These are phyloP conservation scores for Aspergillus homomorphus DNA, from an alignment of 495 filamentous ascomycete species.

Conservation along the genomic window DNA sequence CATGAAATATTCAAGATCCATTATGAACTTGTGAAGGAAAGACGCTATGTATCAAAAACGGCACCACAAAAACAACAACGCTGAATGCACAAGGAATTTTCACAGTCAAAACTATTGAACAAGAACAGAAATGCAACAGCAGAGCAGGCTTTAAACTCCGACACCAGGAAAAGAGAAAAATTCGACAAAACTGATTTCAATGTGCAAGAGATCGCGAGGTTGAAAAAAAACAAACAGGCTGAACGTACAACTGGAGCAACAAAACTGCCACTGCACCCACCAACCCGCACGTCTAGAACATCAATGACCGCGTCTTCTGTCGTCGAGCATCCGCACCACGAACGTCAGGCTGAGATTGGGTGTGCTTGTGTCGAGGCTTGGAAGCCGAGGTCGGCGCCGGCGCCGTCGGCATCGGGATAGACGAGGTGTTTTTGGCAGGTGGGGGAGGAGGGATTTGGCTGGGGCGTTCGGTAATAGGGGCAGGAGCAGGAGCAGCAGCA, in stretches of 20 bases:
- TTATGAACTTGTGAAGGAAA: constrained; percentile 32
- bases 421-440: constrained; percentile 23
- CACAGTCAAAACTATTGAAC: constrained; percentile 16
- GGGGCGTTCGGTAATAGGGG: constrained; percentile 23
- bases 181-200: neutral
- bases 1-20: constrained; percentile 16
- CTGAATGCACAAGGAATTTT: constrained; percentile 10
- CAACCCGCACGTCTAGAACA: constrained; percentile 29
- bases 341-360: constrained; percentile 44
- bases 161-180: constrained; percentile 18
- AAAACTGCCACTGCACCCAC: neutral
- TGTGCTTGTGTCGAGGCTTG: constrained; percentile 41
- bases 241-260: constrained; percentile 5
- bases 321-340: constrained; percentile 38
- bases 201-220: constrained; percentile 1
- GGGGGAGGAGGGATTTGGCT: constrained; percentile 14
- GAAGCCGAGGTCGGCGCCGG: constrained; percentile 28
- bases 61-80: constrained; percentile 22
- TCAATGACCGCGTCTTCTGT: constrained; percentile 45
- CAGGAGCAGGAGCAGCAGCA: constrained; percentile 10
- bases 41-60: constrained; percentile 39
- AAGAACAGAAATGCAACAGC: constrained; percentile 15
- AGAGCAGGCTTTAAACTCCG: constrained; percentile 25
- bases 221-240: neutral
- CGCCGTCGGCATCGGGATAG: constrained; percentile 28